Percentiles rank a stretch among this genome's conserved stretches.
Conservation (phyloP, 176 grass and related monocot genomes). For the Oryza brachyantha region DNA sequence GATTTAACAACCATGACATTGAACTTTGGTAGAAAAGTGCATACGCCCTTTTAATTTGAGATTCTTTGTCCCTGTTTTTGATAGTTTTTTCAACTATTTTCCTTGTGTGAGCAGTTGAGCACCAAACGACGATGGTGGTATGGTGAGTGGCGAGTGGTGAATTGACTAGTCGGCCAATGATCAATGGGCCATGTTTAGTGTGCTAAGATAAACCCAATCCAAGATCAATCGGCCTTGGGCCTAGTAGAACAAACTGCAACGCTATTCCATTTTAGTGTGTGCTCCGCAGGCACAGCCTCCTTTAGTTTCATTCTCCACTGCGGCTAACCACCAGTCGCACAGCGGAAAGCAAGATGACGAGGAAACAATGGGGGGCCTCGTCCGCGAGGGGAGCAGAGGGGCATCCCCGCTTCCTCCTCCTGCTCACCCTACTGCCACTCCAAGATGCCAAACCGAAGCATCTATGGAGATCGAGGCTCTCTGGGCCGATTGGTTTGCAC, state of each 20-base stretch:
- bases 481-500: neutral
- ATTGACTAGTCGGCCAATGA: neutral
- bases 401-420: neutral
- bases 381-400: too few species aligned
- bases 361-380: constrained; percentile 11
- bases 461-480: neutral
- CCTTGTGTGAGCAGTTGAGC: too few species aligned
- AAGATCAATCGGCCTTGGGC: neutral
- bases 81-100: too few species aligned
- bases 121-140: too few species aligned
- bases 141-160: too few species aligned
- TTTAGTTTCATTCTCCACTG: neutral
- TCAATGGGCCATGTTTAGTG: neutral
- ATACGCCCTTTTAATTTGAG: too few species aligned
- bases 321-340: neutral
- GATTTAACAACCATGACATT: too few species aligned
- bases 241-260: neutral
- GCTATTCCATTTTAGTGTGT: too few species aligned
- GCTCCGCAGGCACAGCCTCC: too few species aligned
- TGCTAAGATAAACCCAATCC: neutral
- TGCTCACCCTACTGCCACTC: neutral
- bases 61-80: too few species aligned
- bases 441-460: neutral
- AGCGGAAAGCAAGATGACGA: neutral
- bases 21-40: too few species aligned